These are phyloP conservation scores for Aspergillus sclerotiicarbonarius DNA, from an alignment of 495 filamentous ascomycete genomes.

Conservation along the genomic window DNA sequence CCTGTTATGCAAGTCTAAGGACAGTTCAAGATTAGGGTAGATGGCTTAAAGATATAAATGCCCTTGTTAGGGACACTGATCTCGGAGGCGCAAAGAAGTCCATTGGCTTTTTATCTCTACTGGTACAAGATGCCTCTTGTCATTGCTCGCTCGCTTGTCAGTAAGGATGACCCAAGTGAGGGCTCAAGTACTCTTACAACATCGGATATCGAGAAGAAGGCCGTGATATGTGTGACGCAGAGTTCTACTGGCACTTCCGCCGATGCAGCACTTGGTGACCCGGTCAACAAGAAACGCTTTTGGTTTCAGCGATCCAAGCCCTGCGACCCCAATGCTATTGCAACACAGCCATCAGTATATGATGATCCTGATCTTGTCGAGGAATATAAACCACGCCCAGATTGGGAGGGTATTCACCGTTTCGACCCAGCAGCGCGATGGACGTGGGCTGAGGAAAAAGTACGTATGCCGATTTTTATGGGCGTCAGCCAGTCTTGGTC, in stretches of 20 bases:
- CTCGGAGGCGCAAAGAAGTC: background rate
- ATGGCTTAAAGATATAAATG: background rate
- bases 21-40: background rate
- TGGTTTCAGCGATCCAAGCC: slow-evolving; percentile 27
- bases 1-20: background rate
- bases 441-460: slow-evolving; percentile 50
- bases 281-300: slow-evolving; percentile 19
- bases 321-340: slow-evolving; percentile 49
- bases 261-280: slow-evolving; percentile 17
- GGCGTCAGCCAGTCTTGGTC: background rate
- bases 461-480: background rate
- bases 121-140: slow-evolving; percentile 11
- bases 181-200: background rate
- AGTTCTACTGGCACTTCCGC: background rate
- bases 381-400: slow-evolving; percentile 48
- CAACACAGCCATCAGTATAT: slow-evolving; percentile 54
- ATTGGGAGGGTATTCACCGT: slow-evolving; percentile 53
- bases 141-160: slow-evolving; percentile 6
- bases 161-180: background rate
- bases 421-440: slow-evolving; percentile 53
- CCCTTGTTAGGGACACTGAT: background rate
- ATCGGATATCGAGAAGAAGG: slow-evolving; percentile 13
- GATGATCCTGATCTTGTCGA: slow-evolving; percentile 50
- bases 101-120: background rate
- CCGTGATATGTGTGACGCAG: slow-evolving; percentile 1